Conservation (phyloP, 257 asterid genomes). For the Solanum peruvianum region DNA sequence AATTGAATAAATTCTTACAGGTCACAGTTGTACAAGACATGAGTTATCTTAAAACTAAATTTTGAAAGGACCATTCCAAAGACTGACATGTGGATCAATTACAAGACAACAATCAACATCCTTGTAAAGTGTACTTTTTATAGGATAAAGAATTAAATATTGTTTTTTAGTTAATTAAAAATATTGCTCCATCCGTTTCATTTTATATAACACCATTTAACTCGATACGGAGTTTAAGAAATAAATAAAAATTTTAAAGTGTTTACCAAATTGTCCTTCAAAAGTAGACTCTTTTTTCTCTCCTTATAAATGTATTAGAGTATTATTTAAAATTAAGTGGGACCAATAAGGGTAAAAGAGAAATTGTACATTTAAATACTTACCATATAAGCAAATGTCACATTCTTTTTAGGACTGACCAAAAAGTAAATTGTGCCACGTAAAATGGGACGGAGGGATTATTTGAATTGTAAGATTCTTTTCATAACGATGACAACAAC, state of each 20-base stretch:
- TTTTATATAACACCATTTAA: too few species aligned
- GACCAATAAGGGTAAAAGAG: too few species aligned
- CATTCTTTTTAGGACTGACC: too few species aligned
- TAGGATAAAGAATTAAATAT: not conserved
- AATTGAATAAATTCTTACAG: slow-evolving; percentile 11
- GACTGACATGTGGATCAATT: slow-evolving; percentile 17
- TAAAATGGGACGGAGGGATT: too few species aligned
- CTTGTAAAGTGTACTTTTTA: slow-evolving; percentile 19
- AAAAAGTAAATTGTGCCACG: too few species aligned
- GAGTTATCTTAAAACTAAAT: not conserved
- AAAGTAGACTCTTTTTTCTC: accelerated
- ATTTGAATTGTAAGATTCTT: not conserved
- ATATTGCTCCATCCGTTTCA: not conserved
- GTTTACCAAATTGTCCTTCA: too few species aligned
- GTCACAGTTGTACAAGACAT: not conserved
- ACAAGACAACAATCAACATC: slow-evolving; percentile 35
- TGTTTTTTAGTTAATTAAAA: not conserved
- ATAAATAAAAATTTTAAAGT: too few species aligned
- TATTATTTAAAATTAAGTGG: too few species aligned
- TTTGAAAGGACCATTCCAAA: not conserved
- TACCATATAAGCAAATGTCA: too few species aligned
- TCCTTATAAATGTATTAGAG: too few species aligned
- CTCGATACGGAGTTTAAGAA: accelerated
- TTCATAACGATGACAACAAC: not conserved
- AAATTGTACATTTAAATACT: too few species aligned